Evolutionary conservation across 2,329 filamentous ascomycete genomes (phyloP).

Genomic region (Stachybotrys elegans): DNA sequence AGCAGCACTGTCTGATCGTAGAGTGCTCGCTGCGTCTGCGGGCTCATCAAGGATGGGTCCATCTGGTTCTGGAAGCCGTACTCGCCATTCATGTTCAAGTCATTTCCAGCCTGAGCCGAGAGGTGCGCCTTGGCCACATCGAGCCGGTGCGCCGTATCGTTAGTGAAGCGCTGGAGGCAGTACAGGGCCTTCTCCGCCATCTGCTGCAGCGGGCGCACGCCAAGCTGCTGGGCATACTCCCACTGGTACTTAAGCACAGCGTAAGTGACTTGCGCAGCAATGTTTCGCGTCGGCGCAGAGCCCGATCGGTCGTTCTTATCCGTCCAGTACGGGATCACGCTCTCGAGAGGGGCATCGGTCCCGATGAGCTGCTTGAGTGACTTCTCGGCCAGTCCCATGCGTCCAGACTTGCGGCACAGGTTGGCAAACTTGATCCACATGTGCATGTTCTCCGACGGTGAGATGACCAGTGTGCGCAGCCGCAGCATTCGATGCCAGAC

Average conservation of each 20-base stretch:
- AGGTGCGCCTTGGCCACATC: constrained; percentile 50
- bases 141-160: constrained; percentile 50
- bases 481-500: constrained; percentile 99
- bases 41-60: constrained; percentile 39
- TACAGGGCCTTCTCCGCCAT: constrained; percentile 45
- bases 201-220: background rate
- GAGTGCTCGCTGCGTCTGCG: constrained; percentile 47
- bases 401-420: constrained; percentile 91
- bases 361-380: constrained; percentile 87
- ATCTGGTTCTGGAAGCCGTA: constrained; percentile 45
- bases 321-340: constrained; percentile 57
- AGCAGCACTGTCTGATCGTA: constrained; percentile 66
- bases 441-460: constrained; percentile 87
- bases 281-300: constrained; percentile 33
- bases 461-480: constrained; percentile 85
- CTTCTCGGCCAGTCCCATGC: constrained; percentile 92
- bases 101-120: constrained; percentile 39
- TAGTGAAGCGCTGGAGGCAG: constrained; percentile 57
- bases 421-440: constrained; percentile 99
- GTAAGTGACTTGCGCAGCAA: constrained; percentile 78
- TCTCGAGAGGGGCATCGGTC: constrained; percentile 57
- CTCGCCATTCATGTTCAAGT: constrained; percentile 38
- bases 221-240: constrained; percentile 68
- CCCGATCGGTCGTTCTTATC: constrained; percentile 15
- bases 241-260: constrained; percentile 97